Percentiles rank a stretch among this genome's conserved stretches.
Conservation (phyloP, 1,284 basidiomycete genomes). For the Hemileia vastatrix region DNA sequence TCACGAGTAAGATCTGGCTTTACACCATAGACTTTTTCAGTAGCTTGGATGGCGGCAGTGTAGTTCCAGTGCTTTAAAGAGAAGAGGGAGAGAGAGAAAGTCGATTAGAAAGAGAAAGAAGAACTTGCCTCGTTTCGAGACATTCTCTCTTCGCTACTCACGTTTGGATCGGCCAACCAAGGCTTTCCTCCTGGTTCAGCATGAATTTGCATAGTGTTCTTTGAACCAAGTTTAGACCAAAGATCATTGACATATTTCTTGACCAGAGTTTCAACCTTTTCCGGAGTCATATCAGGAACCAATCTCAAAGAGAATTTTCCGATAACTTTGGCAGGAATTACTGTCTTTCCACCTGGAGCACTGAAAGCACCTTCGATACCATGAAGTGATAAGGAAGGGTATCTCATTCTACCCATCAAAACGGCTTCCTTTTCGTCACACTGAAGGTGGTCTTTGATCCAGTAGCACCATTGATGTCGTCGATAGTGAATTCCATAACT, state of each 20-base stretch:
- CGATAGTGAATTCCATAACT: slow-evolving; percentile 44
- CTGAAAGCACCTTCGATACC: slow-evolving; percentile 97
- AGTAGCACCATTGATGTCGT: slow-evolving; percentile 69
- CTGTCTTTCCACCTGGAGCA: slow-evolving; percentile 63
- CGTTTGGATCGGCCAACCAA: slow-evolving; percentile 42
- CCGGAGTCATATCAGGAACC: slow-evolving; percentile 74
- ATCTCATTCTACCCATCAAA: slow-evolving; percentile 76
- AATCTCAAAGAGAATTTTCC: slow-evolving; percentile 53
- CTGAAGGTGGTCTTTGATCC: slow-evolving; percentile 68
- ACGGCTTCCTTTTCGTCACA: slow-evolving; percentile 71
- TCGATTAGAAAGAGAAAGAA: background rate
- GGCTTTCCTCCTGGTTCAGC: slow-evolving; percentile 40
- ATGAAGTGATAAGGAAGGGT: slow-evolving; percentile 81
- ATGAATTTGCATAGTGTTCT: slow-evolving; percentile 38
- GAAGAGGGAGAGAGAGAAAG: background rate
- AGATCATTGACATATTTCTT: slow-evolving; percentile 37
- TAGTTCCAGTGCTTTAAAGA: slow-evolving; percentile 77
- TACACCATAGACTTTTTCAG: slow-evolving; percentile 67
- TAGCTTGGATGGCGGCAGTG: slow-evolving; percentile 77
- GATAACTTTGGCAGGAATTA: slow-evolving; percentile 79
- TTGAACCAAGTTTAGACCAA: slow-evolving; percentile 39
- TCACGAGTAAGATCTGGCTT: slow-evolving; percentile 83
- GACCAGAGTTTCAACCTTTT: slow-evolving; percentile 37
- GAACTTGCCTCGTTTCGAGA: background rate
- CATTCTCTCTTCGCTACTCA: background rate